A percentile compares a stretch with the other conserved stretches of the same genome.
Evolutionary conservation across 805 yeast species (phyloP).

Genomic region (Yamadazyma takamatsuzukensis): DNA sequence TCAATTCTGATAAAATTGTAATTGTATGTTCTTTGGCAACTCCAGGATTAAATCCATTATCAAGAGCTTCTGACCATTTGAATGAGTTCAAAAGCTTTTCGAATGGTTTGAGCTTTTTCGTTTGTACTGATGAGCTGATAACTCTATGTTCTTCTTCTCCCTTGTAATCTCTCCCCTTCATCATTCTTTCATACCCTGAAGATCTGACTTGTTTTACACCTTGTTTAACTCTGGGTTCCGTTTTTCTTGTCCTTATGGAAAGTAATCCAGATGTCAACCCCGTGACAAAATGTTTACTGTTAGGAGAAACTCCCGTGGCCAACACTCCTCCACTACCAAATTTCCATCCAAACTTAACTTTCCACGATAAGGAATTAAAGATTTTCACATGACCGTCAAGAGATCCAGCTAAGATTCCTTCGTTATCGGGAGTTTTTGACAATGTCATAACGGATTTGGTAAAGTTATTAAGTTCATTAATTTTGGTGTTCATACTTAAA

Average conservation of each 20-base stretch:
- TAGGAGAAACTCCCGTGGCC: conserved; percentile 86
- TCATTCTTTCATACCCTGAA: conserved; percentile 71
- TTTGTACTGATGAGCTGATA: conserved; percentile 46
- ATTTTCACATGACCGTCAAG: conserved; percentile 97
- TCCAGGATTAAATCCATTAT: conserved; percentile 77
- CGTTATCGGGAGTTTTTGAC: conserved; percentile 64
- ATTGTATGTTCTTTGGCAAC: conserved; percentile 75
- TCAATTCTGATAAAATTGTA: conserved; percentile 81
- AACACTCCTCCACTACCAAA: conserved; percentile 86
- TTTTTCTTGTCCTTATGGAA: conserved; percentile 82
- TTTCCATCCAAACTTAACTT: conserved; percentile 95
- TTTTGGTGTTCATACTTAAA: conserved; percentile 67
- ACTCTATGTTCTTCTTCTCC: conserved; percentile 84
- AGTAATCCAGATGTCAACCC: conserved; percentile 89
- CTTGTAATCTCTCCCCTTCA: conserved; percentile 85
- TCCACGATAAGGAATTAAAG: conserved; percentile 79
- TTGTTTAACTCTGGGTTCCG: conserved; percentile 53
- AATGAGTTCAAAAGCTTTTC: conserved; percentile 84
- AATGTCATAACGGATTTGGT: conserved; percentile 90
- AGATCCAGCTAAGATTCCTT: conserved; percentile 92
- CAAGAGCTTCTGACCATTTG: conserved; percentile 91
- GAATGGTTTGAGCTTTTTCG: conserved; percentile 70
- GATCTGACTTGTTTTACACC: conserved; percentile 49
- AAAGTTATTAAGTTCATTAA: conserved; percentile 77
- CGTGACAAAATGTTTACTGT: conserved; percentile 78